Base-by-base conservation (phyloP, 2,329 filamentous ascomycete genomes). In the Microcera coccophila region DNA sequence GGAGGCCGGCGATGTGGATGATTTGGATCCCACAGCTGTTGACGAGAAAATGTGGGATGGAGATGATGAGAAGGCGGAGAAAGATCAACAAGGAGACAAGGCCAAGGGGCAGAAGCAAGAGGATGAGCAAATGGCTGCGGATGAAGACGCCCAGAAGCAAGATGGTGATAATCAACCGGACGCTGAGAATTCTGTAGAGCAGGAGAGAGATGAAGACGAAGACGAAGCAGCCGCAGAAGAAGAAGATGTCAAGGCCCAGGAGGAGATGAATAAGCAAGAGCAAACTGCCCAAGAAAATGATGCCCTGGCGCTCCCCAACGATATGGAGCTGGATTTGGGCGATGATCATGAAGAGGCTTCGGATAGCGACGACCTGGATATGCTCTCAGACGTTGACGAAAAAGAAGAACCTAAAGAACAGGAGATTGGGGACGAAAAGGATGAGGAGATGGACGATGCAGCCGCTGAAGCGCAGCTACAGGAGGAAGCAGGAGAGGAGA, bases 21-120 rank as follows among this genome's bases (percentile, higher is more conserved):
- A 95, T 57, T 73, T 95, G 32, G 91, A 95, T 55, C 85, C 89
- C 11, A 86, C 82, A 14, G 87, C 91, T 16, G 86, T 97, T 1
- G 94, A 98, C 62, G 94, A 98, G 70, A 98, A 97, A 73, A 90
- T 97, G 79, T 98, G 93, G 93, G 90, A 98, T 65, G 90, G 90
- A 29, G 82, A 84, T 35, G 82, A 85, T 40, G 84, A 88, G 33
- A 78, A 90, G 34, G 82, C 86, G 2, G 85, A 91, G 36, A 93
- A 93, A 54, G 86, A 96, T 34, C 85, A 88, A 58, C 74, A 88
- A 59, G 84, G 81, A 5, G 82, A 90, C 41, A 76, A 88, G 45
- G 71, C 85, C 16, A 83, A 87, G 57, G 84, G 83, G 0, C 74
- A 85, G 48, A 78, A 86, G 59, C 75, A 82, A 48, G 75, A 80